Evolutionary conservation across 2,329 filamentous ascomycete genomes (phyloP).

Genomic region (Colletotrichum sp.): DNA sequence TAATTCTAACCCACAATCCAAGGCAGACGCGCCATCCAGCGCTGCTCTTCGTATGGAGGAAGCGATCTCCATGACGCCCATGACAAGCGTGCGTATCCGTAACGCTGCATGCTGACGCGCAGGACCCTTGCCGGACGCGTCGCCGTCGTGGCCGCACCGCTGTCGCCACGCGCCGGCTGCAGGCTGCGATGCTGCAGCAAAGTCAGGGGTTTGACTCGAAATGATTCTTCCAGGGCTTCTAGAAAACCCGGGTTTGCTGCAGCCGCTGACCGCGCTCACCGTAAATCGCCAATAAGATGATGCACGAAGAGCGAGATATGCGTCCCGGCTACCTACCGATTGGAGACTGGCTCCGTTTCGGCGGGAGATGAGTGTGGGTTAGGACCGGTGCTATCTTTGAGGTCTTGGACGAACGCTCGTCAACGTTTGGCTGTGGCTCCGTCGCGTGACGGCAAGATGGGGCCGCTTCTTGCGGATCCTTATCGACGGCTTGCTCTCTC

Average conservation of each 20-base stretch:
- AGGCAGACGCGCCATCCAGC: not conserved
- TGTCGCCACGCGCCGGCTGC: not conserved
- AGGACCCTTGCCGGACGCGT: not conserved
- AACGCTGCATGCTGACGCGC: not conserved
- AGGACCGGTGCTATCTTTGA: not conserved
- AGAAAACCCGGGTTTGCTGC: not conserved
- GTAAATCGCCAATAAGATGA: not conserved
- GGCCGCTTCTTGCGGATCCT: conserved; percentile 7
- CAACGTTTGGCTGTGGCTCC: conserved; percentile 6
- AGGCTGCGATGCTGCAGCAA: not conserved
- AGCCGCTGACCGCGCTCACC: not conserved
- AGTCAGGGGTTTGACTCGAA: not conserved
- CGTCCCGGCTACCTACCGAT: conserved; percentile 6
- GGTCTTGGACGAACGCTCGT: not conserved
- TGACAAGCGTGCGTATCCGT: not conserved
- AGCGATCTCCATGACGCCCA: not conserved
- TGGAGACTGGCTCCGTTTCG: conserved; percentile 20
- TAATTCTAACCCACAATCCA: not conserved
- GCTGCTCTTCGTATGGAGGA: not conserved
- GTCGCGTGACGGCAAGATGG: conserved; percentile 5
- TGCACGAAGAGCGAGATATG: not conserved
- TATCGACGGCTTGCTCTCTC: not conserved
- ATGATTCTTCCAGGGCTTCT: conserved; percentile 11
- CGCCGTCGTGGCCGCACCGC: not conserved
- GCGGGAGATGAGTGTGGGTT: conserved; percentile 19